Conservation (phyloP, 2,329 filamentous ascomycete genomes). For the Drechslerella stenobrocha region DNA sequence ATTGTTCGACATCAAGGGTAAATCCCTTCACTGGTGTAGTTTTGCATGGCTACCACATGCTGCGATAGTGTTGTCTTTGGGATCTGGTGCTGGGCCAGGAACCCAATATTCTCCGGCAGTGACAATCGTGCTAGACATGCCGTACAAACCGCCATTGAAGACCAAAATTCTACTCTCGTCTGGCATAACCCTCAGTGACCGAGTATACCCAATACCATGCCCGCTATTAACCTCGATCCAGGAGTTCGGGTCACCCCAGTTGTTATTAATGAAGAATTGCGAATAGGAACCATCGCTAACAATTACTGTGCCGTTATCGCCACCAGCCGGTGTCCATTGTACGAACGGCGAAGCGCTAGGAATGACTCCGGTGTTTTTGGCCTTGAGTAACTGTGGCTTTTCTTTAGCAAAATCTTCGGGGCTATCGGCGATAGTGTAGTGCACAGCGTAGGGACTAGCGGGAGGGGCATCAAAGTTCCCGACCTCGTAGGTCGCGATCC, state of each 20-base stretch:
- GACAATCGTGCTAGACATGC: conserved; percentile 13
- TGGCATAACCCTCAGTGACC: conserved; percentile 16
- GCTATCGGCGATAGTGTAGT: conserved; percentile 58
- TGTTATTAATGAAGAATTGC: conserved; percentile 57
- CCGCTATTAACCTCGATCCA: conserved; percentile 13
- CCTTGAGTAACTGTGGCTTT: conserved; percentile 53
- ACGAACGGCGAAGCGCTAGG: conserved; percentile 58
- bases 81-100: conserved; percentile 3
- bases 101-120: conserved; percentile 15
- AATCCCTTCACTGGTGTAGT: conserved; percentile 2
- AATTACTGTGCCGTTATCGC: conserved; percentile 58
- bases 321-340: conserved; percentile 58
- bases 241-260: conserved; percentile 1
- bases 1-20: too few relatives aligned
- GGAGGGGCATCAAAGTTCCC: conserved; percentile 58
- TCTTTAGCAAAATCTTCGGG: conserved; percentile 56
- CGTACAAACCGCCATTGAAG: conserved; percentile 20
- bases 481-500: conserved; percentile 69
- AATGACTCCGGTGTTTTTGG: conserved; percentile 53
- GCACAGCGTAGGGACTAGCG: conserved; percentile 57
- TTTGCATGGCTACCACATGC: conserved; percentile 3
- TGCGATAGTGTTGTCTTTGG: conserved; percentile 10
- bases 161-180: conserved; percentile 16
- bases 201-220: conserved; percentile 13
- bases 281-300: conserved; percentile 56